Evolutionary conservation across 441 rosid species (phyloP), one percentile per base, ranked within the genome.

Genomic region (Pelargonium myrrhifolium): DNA sequence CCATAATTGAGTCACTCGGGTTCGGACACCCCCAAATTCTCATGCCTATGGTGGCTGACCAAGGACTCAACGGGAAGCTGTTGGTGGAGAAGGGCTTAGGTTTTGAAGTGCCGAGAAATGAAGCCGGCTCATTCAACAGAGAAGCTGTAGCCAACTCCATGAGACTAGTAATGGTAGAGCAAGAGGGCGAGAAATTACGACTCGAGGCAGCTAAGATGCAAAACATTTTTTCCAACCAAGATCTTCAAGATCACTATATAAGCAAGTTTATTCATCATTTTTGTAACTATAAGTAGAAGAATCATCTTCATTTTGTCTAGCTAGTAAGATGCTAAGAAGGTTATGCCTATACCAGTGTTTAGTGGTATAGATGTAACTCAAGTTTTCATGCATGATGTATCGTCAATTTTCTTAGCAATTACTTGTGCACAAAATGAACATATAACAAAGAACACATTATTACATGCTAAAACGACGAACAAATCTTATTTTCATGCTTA

Each of bases 11-110:
- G 72, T 62, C 76, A 0, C 65, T 73, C 6, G 76, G 76, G 4
- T 73, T 64, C 18, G 76, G 76, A 22, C 68, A 61, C 42, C 76
- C 72, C n/a, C 76, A 73, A 61, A 55, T 73, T 55, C 61, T 56
- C 67, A 68, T 68, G 65, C 76, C 76, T 43, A 73, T 67, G 71
- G 76, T 73, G 55, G 76, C 68, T 42, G 71, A 68, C 58, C 71
- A 73, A 31, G 76, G 76, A 31, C 68, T 73, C 26, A 73, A 67
- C 1, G 56, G 68, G 0, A 73, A 68, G 68, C 64, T 73, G 65
- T 64, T 73, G 51, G 72, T 68, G 3, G 76, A 73, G 47, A 73
- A 73, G 60, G 72, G 76, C 10, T 28, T 68, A 12, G 72, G 72
- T 11, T 15, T 55, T 0, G 76, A 73, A 62, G 68, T 73, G 37